Evolutionary conservation across 805 yeast species (phyloP).

Genomic region (Yarrowia osloensis): DNA sequence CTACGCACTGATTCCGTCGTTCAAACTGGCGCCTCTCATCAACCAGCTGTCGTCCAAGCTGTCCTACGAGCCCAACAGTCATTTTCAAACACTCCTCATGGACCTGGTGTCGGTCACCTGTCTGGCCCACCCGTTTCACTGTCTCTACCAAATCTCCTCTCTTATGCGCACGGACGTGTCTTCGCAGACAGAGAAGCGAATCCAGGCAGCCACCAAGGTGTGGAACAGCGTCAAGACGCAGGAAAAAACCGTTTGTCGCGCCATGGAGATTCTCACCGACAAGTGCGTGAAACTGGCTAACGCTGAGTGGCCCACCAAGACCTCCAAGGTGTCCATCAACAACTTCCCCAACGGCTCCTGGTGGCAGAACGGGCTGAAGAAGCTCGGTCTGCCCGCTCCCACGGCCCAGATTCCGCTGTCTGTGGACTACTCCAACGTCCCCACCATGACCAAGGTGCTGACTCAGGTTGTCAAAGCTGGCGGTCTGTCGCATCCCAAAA

Average conservation of each 20-base stretch:
- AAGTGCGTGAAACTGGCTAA: slow-evolving; percentile 18
- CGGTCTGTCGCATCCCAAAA: slow-evolving; percentile 88
- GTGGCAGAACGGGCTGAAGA: slow-evolving; percentile 5
- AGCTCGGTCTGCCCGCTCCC: slow-evolving; percentile 62
- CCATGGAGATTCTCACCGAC: slow-evolving; percentile 20
- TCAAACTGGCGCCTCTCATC: slow-evolving; percentile 75
- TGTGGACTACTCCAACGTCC: slow-evolving; percentile 48
- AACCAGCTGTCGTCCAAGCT: slow-evolving; percentile 78
- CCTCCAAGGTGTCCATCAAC: not conserved
- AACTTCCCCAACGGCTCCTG: slow-evolving; percentile 8
- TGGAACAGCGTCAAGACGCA: slow-evolving; percentile 1
- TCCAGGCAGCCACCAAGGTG: not conserved
- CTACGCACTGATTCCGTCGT: slow-evolving; percentile 52
- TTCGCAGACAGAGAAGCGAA: not conserved
- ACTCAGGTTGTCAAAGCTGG: slow-evolving; percentile 64
- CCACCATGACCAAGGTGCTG: slow-evolving; percentile 52
- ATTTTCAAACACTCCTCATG: slow-evolving; percentile 59
- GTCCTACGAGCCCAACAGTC: slow-evolving; percentile 50
- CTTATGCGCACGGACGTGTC: slow-evolving; percentile 22
- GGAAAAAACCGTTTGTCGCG: not conserved
- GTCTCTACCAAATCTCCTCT: slow-evolving; percentile 52
- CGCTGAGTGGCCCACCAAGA: not conserved
- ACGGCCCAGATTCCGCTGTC: slow-evolving; percentile 47
- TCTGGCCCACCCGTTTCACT: slow-evolving; percentile 68
- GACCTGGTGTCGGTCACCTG: slow-evolving; percentile 52